These are phyloP conservation scores for Ampelomyces quisqualis DNA, from an alignment of 2,329 filamentous ascomycete genomes.

Conservation along the genomic window DNA sequence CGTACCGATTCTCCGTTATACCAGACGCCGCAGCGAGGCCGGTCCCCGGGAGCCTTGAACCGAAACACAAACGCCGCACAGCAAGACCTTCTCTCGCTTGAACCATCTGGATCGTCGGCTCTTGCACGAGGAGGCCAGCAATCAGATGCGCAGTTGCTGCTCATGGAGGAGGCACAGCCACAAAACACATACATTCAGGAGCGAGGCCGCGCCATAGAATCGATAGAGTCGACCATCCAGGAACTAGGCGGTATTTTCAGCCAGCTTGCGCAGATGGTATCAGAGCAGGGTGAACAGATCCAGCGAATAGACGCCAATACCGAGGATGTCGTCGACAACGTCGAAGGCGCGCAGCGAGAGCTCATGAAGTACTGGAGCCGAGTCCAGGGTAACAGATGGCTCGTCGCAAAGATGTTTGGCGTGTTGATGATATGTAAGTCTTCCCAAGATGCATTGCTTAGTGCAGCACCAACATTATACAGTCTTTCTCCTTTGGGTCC, in stretches of 20 bases:
- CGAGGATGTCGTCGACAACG: slow-evolving; percentile 96
- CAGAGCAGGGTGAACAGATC: slow-evolving; percentile 96
- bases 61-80: slow-evolving; percentile 49
- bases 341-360: slow-evolving; percentile 93
- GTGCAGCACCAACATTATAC: slow-evolving; percentile 15
- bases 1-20: slow-evolving; percentile 86
- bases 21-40: slow-evolving; percentile 69
- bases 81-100: slow-evolving; percentile 75
- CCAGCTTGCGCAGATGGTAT: slow-evolving; percentile 94
- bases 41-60: slow-evolving; percentile 51
- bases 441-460: slow-evolving; percentile 6
- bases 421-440: slow-evolving; percentile 84
- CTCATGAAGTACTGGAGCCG: slow-evolving; percentile 95
- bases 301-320: slow-evolving; percentile 96
- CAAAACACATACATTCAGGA: slow-evolving; percentile 90
- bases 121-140: slow-evolving; percentile 53
- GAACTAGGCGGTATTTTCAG: slow-evolving; percentile 92
- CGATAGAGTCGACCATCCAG: slow-evolving; percentile 91
- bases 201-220: slow-evolving; percentile 91
- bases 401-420: slow-evolving; percentile 81
- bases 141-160: slow-evolving; percentile 76
- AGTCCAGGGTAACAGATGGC: slow-evolving; percentile 92
- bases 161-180: slow-evolving; percentile 90
- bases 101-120: slow-evolving; percentile 60
- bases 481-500: slow-evolving; percentile 63